phyloP scores from a whole-genome alignment of 2,329 filamentous ascomycete species.

The Calonectria naviculata region DNA sequence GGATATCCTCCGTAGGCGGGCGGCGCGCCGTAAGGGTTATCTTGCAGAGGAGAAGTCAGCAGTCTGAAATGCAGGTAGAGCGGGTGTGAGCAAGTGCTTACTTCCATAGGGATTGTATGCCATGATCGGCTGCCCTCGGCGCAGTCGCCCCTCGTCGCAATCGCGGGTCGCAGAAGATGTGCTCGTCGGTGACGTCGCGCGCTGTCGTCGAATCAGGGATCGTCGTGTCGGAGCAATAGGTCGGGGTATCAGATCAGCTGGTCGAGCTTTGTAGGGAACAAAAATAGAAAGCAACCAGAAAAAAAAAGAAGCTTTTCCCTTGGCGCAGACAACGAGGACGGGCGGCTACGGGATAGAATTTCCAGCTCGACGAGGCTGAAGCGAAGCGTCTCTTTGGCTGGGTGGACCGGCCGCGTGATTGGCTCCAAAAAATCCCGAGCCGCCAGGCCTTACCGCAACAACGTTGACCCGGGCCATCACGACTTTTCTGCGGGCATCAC shows the following conservation, averaged over 20 bases:
- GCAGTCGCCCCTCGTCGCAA: conserved; percentile 27
- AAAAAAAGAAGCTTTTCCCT: neutral
- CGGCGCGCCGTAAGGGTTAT: conserved; percentile 76
- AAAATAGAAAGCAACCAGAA: neutral
- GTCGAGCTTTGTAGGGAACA: neutral
- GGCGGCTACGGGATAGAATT: conserved; percentile 29
- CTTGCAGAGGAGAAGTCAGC: conserved; percentile 31
- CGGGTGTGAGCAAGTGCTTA: conserved; percentile 44
- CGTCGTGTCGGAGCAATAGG: neutral
- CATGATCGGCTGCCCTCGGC: conserved; percentile 51
- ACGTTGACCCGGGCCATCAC: conserved; percentile 43
- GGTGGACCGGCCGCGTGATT: conserved; percentile 32
- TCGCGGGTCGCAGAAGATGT: conserved; percentile 12
- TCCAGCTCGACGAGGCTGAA: conserved; percentile 40
- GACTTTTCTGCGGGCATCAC: conserved; percentile 39
- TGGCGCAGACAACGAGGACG: neutral
- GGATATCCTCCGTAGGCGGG: conserved; percentile 80
- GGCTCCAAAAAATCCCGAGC: conserved; percentile 24
- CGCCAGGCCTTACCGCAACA: conserved; percentile 37
- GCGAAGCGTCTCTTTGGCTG: conserved; percentile 26
- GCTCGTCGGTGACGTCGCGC: neutral
- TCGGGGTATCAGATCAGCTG: neutral
- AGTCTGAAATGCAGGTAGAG: neutral
- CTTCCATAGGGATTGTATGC: conserved; percentile 72
- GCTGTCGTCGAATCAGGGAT: neutral